Evolutionary conservation across 345 rosid genomes (phyloP).

Genomic region (Moringa oleifera): DNA sequence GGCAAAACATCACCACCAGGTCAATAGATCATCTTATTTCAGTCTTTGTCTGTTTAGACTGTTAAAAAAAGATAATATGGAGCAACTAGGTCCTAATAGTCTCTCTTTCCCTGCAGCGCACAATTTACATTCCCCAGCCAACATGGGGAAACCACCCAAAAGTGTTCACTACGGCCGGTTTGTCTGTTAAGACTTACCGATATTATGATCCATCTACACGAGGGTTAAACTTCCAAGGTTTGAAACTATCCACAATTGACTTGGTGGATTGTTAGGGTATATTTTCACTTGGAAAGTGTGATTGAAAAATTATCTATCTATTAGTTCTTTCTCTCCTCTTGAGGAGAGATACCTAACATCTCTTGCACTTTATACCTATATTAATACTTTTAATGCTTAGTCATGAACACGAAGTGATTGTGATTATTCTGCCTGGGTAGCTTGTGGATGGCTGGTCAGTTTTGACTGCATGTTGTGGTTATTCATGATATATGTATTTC

Average conservation of each 20-base stretch:
- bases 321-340: too few relatives aligned
- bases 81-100: not conserved
- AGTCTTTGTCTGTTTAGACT: not conserved
- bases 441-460: not conserved
- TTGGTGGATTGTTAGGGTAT: conserved; percentile 1
- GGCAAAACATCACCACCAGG: conserved; percentile 76
- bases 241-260: not conserved
- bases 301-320: too few relatives aligned
- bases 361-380: not conserved
- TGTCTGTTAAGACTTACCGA: conserved; percentile 68
- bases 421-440: not conserved
- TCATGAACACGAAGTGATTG: not conserved
- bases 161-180: conserved; percentile 61
- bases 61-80: too few relatives aligned
- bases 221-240: conserved; percentile 74
- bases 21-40: conserved; percentile 9
- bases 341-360: not conserved
- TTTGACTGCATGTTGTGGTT: conserved; percentile 2
- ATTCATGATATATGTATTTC: not conserved
- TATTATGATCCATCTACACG: conserved; percentile 80
- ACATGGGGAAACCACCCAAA: conserved; percentile 92
- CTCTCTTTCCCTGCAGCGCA: conserved; percentile 40
- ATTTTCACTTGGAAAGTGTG: too few relatives aligned
- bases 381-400: not conserved
- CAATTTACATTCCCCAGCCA: conserved; percentile 71